A percentile compares a stretch with the other conserved stretches of the same genome.
These are phyloP conservation scores for Yarrowia galli DNA, from an alignment of 1,139 yeast species.

Conservation along the genomic window DNA sequence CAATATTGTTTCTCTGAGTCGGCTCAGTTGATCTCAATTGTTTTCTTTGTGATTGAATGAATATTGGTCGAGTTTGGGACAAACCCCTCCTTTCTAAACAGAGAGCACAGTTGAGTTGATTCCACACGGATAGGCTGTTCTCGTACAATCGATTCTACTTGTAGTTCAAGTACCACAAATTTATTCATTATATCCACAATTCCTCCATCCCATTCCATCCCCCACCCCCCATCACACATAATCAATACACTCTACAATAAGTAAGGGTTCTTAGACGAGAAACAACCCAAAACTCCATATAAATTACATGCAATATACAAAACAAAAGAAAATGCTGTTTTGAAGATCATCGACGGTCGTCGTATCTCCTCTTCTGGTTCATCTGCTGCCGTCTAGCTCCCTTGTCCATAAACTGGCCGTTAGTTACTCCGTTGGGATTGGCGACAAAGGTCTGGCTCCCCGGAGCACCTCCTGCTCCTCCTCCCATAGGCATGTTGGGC, in stretches of 20 bases:
- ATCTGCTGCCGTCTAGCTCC: slow-evolving; percentile 35
- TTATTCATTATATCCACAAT: not conserved
- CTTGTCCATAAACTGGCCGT: slow-evolving; percentile 38
- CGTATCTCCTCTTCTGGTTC: slow-evolving; percentile 22
- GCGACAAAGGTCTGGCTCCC: slow-evolving; percentile 37
- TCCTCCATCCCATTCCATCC: not conserved
- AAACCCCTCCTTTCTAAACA: too few relatives aligned
- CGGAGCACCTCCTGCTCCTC: slow-evolving; percentile 41
- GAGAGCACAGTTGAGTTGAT: too few relatives aligned
- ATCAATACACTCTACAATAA: slow-evolving; percentile 21
- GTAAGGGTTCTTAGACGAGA: slow-evolving; percentile 11
- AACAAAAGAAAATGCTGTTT: not conserved
- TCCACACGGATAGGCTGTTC: too few relatives aligned
- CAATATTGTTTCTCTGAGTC: too few relatives aligned
- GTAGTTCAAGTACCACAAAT: not conserved
- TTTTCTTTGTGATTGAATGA: too few relatives aligned
- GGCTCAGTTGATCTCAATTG: too few relatives aligned
- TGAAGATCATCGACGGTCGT: slow-evolving; percentile 18
- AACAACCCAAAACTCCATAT: slow-evolving; percentile 37
- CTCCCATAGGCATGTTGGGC: slow-evolving; percentile 44
- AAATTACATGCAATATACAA: slow-evolving; percentile 37
- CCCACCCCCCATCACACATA: too few relatives aligned
- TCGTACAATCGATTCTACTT: too few relatives aligned
- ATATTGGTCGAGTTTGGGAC: too few relatives aligned
- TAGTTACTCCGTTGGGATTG: slow-evolving; percentile 36